These are phyloP conservation scores for Phytomonas francai DNA, from an alignment of 208 protist genomes.

Conservation along the genomic window DNA sequence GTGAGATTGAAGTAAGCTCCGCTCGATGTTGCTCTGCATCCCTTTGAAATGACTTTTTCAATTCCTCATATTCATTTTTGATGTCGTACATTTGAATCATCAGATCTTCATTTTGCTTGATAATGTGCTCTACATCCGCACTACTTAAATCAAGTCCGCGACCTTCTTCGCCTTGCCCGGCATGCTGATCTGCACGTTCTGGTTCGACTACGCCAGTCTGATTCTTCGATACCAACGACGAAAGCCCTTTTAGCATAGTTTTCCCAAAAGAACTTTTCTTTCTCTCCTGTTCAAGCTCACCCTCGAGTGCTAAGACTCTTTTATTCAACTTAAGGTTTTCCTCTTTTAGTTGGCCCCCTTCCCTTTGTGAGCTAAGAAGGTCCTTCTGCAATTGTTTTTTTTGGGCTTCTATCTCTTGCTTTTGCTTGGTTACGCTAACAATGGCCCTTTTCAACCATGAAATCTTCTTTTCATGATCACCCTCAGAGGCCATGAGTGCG, in stretches of 20 bases:
- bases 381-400: constrained; percentile 46
- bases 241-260: constrained; percentile 61
- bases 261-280: constrained; percentile 44
- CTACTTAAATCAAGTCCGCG: constrained; percentile 21
- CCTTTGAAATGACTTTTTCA: constrained; percentile 10
- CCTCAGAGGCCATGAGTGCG: constrained; percentile 64
- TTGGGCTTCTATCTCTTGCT: constrained; percentile 57
- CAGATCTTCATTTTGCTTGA: constrained; percentile 61
- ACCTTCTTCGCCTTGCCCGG: background rate
- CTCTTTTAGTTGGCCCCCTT: constrained; percentile 34
- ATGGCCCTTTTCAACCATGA: constrained; percentile 77
- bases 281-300: constrained; percentile 35
- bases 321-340: constrained; percentile 35
- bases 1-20: constrained; percentile 23
- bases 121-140: constrained; percentile 59
- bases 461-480: constrained; percentile 72
- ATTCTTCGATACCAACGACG: constrained; percentile 46
- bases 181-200: background rate
- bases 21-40: constrained; percentile 12
- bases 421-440: constrained; percentile 72
- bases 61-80: constrained; percentile 39
- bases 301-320: constrained; percentile 32
- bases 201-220: constrained; percentile 6
- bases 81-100: constrained; percentile 56
- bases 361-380: constrained; percentile 25